These are phyloP conservation scores for Lachnellula willkommii DNA, from an alignment of 2,329 filamentous ascomycete genomes.

Conservation along the genomic window DNA sequence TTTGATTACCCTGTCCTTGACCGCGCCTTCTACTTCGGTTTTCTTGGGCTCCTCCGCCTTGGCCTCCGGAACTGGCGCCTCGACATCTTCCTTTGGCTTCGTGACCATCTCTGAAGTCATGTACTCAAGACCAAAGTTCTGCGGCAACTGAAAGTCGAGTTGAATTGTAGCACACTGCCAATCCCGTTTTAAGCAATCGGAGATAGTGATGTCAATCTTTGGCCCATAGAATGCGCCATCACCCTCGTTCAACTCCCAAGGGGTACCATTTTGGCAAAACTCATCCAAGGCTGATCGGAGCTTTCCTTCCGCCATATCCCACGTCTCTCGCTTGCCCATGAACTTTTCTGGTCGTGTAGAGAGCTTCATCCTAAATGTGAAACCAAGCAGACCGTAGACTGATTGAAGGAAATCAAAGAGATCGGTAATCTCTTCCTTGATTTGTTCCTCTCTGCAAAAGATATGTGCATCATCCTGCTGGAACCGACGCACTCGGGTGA, in stretches of 20 bases:
- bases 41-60: constrained; percentile 38
- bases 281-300: constrained; percentile 73
- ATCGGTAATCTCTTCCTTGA: constrained; percentile 66
- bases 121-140: constrained; percentile 84
- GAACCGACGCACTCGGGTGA: constrained; percentile 90
- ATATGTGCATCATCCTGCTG: constrained; percentile 96
- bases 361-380: constrained; percentile 89
- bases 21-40: constrained; percentile 35
- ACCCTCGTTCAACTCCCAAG: constrained; percentile 88
- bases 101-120: constrained; percentile 63
- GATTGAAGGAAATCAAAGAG: constrained; percentile 82
- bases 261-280: constrained; percentile 61
- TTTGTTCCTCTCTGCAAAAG: constrained; percentile 82
- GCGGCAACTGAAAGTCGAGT: constrained; percentile 79
- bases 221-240: constrained; percentile 98
- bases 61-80: constrained; percentile 34
- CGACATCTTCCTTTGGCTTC: constrained; percentile 34
- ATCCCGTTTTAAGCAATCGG: constrained; percentile 77
- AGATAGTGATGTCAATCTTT: constrained; percentile 96
- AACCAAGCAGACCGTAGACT: constrained; percentile 78
- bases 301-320: constrained; percentile 81
- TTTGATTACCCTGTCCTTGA: constrained; percentile 42
- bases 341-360: constrained; percentile 87
- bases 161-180: constrained; percentile 93
- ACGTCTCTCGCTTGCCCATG: constrained; percentile 79